phyloP scores from a whole-genome alignment of 2,329 filamentous ascomycete species.

The Aspergillus ustus region DNA sequence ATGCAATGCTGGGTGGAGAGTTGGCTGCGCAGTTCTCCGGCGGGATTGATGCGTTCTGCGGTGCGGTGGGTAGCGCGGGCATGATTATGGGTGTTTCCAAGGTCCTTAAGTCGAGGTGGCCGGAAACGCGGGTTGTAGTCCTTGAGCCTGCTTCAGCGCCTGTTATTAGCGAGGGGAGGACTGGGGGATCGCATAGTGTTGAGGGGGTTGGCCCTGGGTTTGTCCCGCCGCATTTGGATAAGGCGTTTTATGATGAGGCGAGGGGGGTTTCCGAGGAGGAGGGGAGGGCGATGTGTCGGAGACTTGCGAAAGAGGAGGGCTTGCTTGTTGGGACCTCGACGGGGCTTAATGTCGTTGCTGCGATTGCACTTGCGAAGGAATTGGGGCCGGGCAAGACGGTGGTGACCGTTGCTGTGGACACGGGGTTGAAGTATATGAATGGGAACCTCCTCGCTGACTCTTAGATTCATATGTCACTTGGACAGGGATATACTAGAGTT shows the following conservation, averaged over 20 bases:
- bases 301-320: slow-evolving; percentile 86
- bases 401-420: slow-evolving; percentile 23
- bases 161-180: slow-evolving; percentile 14
- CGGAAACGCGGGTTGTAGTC: slow-evolving; percentile 7
- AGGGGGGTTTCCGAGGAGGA: slow-evolving; percentile 90
- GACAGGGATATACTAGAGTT: too few relatives aligned
- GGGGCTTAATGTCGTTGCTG: slow-evolving; percentile 25
- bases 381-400: slow-evolving; percentile 19
- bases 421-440: slow-evolving; percentile 25
- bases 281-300: slow-evolving; percentile 78
- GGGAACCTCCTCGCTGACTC: slow-evolving; percentile 11
- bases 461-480: not conserved
- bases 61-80: slow-evolving; percentile 18
- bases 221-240: slow-evolving; percentile 82
- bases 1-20: slow-evolving; percentile 18
- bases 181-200: slow-evolving; percentile 75
- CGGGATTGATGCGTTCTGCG: slow-evolving; percentile 24
- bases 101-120: slow-evolving; percentile 11
- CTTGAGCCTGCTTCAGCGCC: slow-evolving; percentile 22
- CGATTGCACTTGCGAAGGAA: slow-evolving; percentile 19
- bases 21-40: slow-evolving; percentile 17
- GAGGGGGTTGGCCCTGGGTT: slow-evolving; percentile 96
- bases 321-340: slow-evolving; percentile 69
- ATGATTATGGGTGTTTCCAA: slow-evolving; percentile 22
- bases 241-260: slow-evolving; percentile 78